Evolutionary conservation across 1,284 basidiomycete genomes (phyloP).

Genomic region (Boletus semigastroideus): DNA sequence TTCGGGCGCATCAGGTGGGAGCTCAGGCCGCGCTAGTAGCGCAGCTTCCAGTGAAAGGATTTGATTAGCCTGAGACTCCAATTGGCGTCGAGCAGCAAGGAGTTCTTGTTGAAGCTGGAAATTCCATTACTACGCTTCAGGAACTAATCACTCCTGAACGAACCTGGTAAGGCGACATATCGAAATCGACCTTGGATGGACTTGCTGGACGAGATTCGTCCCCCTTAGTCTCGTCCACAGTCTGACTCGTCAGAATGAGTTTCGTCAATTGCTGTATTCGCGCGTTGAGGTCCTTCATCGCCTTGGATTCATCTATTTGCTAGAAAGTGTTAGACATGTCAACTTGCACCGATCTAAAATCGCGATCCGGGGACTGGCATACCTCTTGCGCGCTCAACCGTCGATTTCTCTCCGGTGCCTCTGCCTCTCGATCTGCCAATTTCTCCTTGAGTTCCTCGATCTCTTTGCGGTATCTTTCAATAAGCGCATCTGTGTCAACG

Average conservation of each 20-base stretch:
- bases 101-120: conserved; percentile 83
- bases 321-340: conserved; percentile 24
- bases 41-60: conserved; percentile 79
- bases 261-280: conserved; percentile 85
- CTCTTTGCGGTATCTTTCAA: conserved; percentile 88
- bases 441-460: conserved; percentile 81
- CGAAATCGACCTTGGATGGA: conserved; percentile 83
- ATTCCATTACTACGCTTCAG: background rate
- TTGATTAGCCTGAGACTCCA: conserved; percentile 77
- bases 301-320: conserved; percentile 77
- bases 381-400: conserved; percentile 73
- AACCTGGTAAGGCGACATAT: conserved; percentile 80
- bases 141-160: conserved; percentile 11
- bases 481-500: conserved; percentile 88
- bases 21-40: conserved; percentile 58
- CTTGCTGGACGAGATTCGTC: conserved; percentile 73
- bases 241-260: conserved; percentile 83
- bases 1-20: conserved; percentile 58
- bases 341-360: background rate
- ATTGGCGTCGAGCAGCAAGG: conserved; percentile 67
- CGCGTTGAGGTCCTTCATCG: conserved; percentile 77
- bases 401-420: conserved; percentile 50
- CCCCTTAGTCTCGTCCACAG: conserved; percentile 64
- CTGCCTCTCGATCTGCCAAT: conserved; percentile 66
- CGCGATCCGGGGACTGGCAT: conserved; percentile 3